phyloP scores from a whole-genome alignment of 176 grass and related monocot genomes.

The Ananas comosus region DNA sequence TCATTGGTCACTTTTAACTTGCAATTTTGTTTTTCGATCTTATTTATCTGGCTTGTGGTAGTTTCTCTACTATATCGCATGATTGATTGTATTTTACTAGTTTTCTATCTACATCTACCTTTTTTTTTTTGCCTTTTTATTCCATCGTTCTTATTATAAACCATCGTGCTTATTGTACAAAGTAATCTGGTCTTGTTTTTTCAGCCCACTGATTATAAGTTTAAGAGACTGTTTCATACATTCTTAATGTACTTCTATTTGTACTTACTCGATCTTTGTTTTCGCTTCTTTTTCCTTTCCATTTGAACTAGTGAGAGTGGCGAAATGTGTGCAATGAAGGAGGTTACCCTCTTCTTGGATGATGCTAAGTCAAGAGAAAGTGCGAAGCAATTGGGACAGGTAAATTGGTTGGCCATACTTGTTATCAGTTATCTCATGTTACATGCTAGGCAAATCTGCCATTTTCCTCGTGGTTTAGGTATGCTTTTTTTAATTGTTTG shows the following conservation, averaged over 20 bases:
- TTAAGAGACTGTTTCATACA: not conserved
- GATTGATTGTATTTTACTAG: too few relatives aligned
- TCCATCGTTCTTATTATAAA: too few relatives aligned
- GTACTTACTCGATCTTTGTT: constrained; percentile 21
- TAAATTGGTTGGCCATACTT: constrained; percentile 22
- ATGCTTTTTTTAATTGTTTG: constrained; percentile 21
- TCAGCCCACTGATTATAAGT: too few relatives aligned
- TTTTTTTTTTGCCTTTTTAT: too few relatives aligned
- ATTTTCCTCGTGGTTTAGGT: constrained; percentile 16
- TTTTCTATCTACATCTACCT: too few relatives aligned
- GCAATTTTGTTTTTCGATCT: not conserved
- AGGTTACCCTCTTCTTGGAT: constrained; percentile 98
- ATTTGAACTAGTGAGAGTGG: constrained; percentile 66
- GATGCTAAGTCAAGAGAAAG: constrained; percentile 98
- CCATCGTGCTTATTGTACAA: too few relatives aligned
- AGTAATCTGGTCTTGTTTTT: too few relatives aligned
- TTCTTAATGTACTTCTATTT: not conserved
- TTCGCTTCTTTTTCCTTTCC: constrained; percentile 15
- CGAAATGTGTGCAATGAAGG: constrained; percentile 99
- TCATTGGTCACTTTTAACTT: not conserved
- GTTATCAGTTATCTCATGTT: not conserved
- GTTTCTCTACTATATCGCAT: too few relatives aligned
- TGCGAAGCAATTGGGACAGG: constrained; percentile 79
- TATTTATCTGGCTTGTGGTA: not conserved
- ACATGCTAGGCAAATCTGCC: constrained; percentile 15